Evolutionary conservation across 1,139 yeast species (phyloP), one percentile per base, ranked within the genome.

Genomic region (Suhomyces coccinellae): DNA sequence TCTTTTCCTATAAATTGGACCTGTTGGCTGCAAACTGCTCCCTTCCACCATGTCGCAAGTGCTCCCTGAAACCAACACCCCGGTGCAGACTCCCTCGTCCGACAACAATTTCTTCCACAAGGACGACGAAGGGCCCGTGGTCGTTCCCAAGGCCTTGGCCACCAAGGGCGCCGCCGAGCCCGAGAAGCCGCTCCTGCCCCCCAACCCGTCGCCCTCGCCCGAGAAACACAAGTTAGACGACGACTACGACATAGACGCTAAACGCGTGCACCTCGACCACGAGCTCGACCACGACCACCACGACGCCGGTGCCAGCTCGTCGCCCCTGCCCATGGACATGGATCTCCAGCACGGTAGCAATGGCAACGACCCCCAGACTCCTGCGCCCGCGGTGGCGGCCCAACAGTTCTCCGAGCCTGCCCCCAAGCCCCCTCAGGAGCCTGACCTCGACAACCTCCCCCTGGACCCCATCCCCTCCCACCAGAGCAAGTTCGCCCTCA

Each of bases 391-490:
- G n/a, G 56, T 53, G 8, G 52, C 61, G 20, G 52, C 53, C 10
- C 59, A 62, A 8, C 48, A 55, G 33, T 54, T 50, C 38, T 59
- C 68, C 56, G 73, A 61, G 6, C 88, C 91, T 3, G 91, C 90
- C 2, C 90, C 91, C 4, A 75, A 78, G 45, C 91, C 91, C 2
- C 78, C 87, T 2, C 61, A 73, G 6, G 90, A 85, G 58, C 90
- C 91, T 0, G 89, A 84, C 56, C 77, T 83, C 83, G 59, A 79
- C 55, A 83, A 84, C 55, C 69, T 85, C 30, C 88, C 91, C 1
- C 71, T 57, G 14, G 62, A 74, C 50, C 95, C 95, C n/a, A 71
- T 91, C 53, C 96, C 98, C 15, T 79, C 82, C 49, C 97, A 91
- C 65, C 98, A 93, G 67, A 75, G 79, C 53, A 84, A 84, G 61